Evolutionary conservation across 768 basidiomycete species (phyloP), one percentile per base, ranked within the genome.

Genomic region (Fibroporia radiculosa): DNA sequence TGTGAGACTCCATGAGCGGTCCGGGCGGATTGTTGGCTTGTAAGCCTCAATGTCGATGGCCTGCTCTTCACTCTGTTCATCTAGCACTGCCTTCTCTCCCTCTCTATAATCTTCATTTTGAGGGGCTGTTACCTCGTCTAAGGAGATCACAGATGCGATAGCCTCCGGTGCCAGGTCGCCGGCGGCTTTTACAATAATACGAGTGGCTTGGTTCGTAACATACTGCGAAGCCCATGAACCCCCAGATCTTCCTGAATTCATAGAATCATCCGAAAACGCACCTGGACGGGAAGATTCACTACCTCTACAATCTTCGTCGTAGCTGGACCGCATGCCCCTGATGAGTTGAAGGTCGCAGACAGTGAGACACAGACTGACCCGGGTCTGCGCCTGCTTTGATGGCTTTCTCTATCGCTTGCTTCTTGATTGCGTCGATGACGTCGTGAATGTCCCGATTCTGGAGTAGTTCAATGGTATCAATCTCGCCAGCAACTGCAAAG

Each of bases 171-270:
- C 42, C n/a, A 72, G 65, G 40, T 82, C 77, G 1, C 82, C 80
- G 3, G 77, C 74, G 1, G 77, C 82, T 49, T 75, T 72, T 49
- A 80, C 77, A 49, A 78, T 74, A 53, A 83, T 70, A 8, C 75
- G 66, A 4, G 72, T 70, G n/a, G 62, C 64, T 44, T 72, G 67
- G 48, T 74, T 74, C 0, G 71, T 68, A 23, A 75, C 69, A 54
- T 74, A 75, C 66, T 72, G 35, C n/a, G 10, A n/a, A 23, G 6
- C 16, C 6, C n/a, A n/a, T n/a, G n/a, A n/a, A n/a, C n/a, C n/a
- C n/a, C n/a, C n/a, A n/a, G n/a, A 39, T 14, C n/a, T n/a, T n/a
- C n/a, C n/a, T 19, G 10, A 27, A 22, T 25, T 24, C 40, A 35
- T n/a, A n/a, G n/a, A n/a, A n/a, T n/a, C n/a, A n/a, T n/a, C n/a